These are phyloP conservation scores for Erysimum pusillum DNA, from an alignment of 441 rosid species.

Conservation along the genomic window DNA sequence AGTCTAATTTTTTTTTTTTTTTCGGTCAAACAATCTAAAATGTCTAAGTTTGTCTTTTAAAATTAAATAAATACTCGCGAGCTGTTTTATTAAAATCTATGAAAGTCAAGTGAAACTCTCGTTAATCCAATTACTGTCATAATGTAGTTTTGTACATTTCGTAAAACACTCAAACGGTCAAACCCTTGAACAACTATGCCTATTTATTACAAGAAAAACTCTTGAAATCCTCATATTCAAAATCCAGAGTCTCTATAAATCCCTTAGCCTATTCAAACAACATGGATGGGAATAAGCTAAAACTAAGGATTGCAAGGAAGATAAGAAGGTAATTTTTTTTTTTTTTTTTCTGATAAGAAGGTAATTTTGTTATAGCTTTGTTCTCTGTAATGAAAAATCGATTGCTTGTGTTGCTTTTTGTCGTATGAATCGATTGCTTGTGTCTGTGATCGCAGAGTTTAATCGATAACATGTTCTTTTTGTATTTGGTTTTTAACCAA, in stretches of 20 bases:
- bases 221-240: background rate
- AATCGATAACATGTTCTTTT: background rate
- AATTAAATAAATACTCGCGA: slow-evolving; percentile 13
- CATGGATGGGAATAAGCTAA: slow-evolving; percentile 35
- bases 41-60: background rate
- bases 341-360: too few species aligned
- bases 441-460: background rate
- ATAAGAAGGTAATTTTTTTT: slow-evolving; percentile 17
- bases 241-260: background rate
- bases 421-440: too few species aligned
- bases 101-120: slow-evolving; percentile 29
- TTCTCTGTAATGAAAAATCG: background rate
- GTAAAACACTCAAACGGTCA: slow-evolving; percentile 11
- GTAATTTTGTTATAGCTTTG: too few species aligned
- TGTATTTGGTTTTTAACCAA: background rate
- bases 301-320: slow-evolving; percentile 17
- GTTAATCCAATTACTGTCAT: background rate
- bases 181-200: background rate
- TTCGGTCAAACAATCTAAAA: background rate
- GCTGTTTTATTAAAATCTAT: background rate
- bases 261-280: background rate
- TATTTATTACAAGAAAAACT: background rate
- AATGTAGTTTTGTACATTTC: slow-evolving; percentile 10
- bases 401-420: too few species aligned
- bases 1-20: too few species aligned